Base-by-base conservation (phyloP, 1,139 yeast genomes). In the Sugiyamaella pinicola region DNA sequence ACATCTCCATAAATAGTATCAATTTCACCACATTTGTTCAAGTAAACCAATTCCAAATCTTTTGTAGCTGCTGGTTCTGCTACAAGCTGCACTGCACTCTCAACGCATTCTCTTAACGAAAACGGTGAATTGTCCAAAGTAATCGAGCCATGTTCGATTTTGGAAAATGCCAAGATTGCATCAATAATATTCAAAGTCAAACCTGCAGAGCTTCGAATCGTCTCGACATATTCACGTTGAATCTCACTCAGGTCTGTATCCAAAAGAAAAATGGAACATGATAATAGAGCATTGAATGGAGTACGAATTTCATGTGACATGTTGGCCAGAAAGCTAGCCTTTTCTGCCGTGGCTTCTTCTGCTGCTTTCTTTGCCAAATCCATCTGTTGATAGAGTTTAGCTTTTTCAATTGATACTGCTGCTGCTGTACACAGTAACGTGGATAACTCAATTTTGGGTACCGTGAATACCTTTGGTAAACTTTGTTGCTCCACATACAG, bases 341-440 rank as follows among this genome's bases (percentile, higher is more conserved):
- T 80, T 58, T 79, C 84, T 3, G 79, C 80, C 0, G 83, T 80
- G 0, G 84, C 84, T 52, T 78, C 83, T 59, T 80, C 84, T 0
- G 84, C 84, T 1, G 82, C 78, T 55, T 73, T 70, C 61, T 78
- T 80, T 3, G 84, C 83, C 22, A 75, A 56, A 59, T 76, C 80
- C 77, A 80, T 77, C 59, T 78, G 80, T 9, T 72, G 65, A 58
- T 79, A 79, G 15, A 80, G 64, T 33, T 72, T 70, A 0, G 81
- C 76, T 54, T 80, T 80, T 19, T 76, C 78, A 31, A 80, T 66
- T 1, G 83, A 76, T 19, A 80, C 81, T 0, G 82, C 80, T 3
- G 83, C 82, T 60, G 80, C 84, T 0, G 81, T 74, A 56, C 82
- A 76, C 42, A 80, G 67, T 54, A 80, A 67, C 15, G 71, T 72